Percentiles rank a stretch among this genome's conserved stretches.
These are phyloP conservation scores for Ophiocytium majus DNA, from an alignment of 352 stramenopile species.

Conservation along the genomic window DNA sequence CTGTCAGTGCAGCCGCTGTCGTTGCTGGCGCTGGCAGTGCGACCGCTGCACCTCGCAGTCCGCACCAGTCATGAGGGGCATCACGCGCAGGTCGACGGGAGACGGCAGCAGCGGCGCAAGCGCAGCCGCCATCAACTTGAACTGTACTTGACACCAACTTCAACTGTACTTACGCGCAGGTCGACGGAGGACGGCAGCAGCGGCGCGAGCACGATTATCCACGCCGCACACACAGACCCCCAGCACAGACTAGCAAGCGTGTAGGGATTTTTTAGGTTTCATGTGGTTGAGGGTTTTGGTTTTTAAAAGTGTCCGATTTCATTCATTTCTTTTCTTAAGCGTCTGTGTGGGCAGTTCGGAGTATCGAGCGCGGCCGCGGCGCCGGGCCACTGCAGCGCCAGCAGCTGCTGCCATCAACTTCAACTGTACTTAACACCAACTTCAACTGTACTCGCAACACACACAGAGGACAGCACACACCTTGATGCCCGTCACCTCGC, in stretches of 20 bases:
- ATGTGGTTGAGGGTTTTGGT: no score
- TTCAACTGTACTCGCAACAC: no score
- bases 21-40: no score
- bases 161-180: constrained; percentile 63
- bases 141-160: background rate
- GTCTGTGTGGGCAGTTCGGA: no score
- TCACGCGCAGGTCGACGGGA: constrained; percentile 72
- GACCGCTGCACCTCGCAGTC: constrained; percentile 83
- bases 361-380: constrained; percentile 65
- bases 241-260: no score
- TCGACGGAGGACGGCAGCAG: constrained; percentile 60
- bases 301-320: no score
- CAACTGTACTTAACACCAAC: background rate
- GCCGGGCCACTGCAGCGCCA: constrained; percentile 90
- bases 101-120: constrained; percentile 34
- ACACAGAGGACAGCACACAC: no score
- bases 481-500: constrained; percentile 67
- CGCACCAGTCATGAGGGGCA: constrained; percentile 92
- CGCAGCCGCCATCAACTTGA: constrained; percentile 47
- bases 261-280: no score
- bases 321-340: no score
- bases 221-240: no score
- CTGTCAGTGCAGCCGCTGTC: no score
- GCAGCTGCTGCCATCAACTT: constrained; percentile 66
- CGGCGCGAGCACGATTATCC: no score